Base-by-base conservation (phyloP, 2,329 filamentous ascomycete species). In the Grosmannia penicillata region DNA sequence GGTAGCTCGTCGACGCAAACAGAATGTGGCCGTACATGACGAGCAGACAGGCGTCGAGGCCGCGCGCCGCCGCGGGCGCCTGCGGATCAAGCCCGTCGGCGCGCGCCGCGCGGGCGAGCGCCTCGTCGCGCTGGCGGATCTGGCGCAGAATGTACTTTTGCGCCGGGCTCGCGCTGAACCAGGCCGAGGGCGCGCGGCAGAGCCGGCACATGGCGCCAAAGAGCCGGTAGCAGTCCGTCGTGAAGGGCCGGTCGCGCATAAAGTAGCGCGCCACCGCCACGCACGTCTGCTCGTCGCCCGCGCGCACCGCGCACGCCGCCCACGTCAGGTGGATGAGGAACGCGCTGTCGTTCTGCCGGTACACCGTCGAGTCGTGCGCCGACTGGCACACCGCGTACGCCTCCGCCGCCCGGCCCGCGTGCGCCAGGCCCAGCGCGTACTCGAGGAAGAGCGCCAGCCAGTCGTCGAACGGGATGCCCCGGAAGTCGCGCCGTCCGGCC, bases 381-480 rank as follows among this genome's bases (percentile, higher is more conserved):
- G 81, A 75, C 44, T 86, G 75, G 48, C 93, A 78, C 8, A 85
- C 74, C 36, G 79, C 75, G 54, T 94, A 95, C 36, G 84, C 78
- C 45, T 84, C 78, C 30, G 78, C 68, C 13, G 71, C 64, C 34
- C 80, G 73, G 25, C 77, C 77, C 17, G 68, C 62, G 30, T 75
- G 71, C 8, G 86, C 82, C 24, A 91, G 69, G 6, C 78, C 67
- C 34, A 95, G 67, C 4, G 86, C 82, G 53, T 93, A 93, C 51
- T 91, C 82, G 26, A 93, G 70, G 53, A 98, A 94, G 1, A 94
- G 68, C 48, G 93, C 82, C 4, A 95, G 70, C 91, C 91, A 98
- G 33, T 76, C 70, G 41, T 78, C 67, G 52, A 96, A 94, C 0
- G 76, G 64, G 33, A 96, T 82, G 8, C 81, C 82, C 47, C 84